Conservation (phyloP, 495 filamentous ascomycete genomes). For the Viridothelium virens region DNA sequence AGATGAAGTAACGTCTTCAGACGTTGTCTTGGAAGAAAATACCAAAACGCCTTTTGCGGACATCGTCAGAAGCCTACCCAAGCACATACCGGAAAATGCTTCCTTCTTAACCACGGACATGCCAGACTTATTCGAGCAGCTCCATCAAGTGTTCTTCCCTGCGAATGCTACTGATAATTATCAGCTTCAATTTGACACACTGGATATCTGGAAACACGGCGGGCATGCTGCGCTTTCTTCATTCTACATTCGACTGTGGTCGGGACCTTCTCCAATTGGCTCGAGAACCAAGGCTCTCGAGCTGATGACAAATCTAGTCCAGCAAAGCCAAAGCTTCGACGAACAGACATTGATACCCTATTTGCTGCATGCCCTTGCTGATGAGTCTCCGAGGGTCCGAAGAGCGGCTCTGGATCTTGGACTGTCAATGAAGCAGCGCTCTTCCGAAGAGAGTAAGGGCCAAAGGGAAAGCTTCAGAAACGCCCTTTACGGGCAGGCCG, state of each 20-base stretch:
- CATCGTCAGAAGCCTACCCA: slow-evolving; percentile 38
- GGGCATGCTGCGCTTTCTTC: slow-evolving; percentile 62
- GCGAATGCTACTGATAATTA: slow-evolving; percentile 44
- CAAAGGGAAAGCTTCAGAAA: slow-evolving; percentile 24
- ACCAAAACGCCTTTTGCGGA: slow-evolving; percentile 17
- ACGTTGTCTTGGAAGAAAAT: background rate
- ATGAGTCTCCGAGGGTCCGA: slow-evolving; percentile 64
- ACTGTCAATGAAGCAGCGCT: slow-evolving; percentile 16
- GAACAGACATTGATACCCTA: slow-evolving; percentile 70
- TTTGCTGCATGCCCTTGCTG: slow-evolving; percentile 60
- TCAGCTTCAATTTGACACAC: slow-evolving; percentile 49
- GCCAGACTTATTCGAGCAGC: slow-evolving; percentile 41
- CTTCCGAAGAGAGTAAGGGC: background rate
- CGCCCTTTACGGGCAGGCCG: slow-evolving; percentile 50
- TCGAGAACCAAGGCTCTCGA: slow-evolving; percentile 16
- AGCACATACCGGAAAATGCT: slow-evolving; percentile 26
- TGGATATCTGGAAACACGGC: slow-evolving; percentile 49
- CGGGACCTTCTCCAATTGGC: slow-evolving; percentile 57
- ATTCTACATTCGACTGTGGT: slow-evolving; percentile 70
- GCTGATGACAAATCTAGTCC: background rate
- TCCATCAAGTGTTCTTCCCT: slow-evolving; percentile 57
- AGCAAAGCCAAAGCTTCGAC: background rate
- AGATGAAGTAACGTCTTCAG: slow-evolving; percentile 9
- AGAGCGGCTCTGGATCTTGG: slow-evolving; percentile 55
- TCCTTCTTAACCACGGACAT: slow-evolving; percentile 29